Percentiles rank a stretch among this genome's conserved stretches.
These are phyloP conservation scores for Irpex sp. DNA, from an alignment of 1,284 basidiomycete genomes.

Conservation along the genomic window DNA sequence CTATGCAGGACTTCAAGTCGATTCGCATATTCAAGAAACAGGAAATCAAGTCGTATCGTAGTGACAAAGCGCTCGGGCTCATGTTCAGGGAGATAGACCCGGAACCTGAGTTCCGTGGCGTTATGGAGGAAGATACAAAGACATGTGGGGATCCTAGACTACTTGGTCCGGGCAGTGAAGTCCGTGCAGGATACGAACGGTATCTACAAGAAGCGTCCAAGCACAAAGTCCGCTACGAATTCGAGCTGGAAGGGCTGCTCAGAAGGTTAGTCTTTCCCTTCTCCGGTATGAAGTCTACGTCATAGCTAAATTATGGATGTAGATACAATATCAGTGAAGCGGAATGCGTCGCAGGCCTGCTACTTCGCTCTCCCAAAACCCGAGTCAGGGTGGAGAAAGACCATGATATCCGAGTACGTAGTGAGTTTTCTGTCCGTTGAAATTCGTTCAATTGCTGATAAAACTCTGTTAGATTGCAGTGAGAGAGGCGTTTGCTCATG, in stretches of 20 bases:
- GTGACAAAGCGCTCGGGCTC: conserved; percentile 7
- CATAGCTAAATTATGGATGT: background rate
- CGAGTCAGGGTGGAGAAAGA: conserved; percentile 11
- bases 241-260: conserved; percentile 9
- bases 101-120: conserved; percentile 6
- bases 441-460: background rate
- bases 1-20: conserved; percentile 6
- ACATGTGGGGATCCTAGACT: conserved; percentile 2
- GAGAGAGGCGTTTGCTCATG: conserved; percentile 6
- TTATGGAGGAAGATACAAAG: background rate
- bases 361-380: conserved; percentile 10
- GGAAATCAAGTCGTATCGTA: conserved; percentile 7
- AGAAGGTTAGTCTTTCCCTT: conserved; percentile 1
- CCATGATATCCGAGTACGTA: conserved; percentile 8
- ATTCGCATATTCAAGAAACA: conserved; percentile 8
- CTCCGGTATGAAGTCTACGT: conserved; percentile 1
- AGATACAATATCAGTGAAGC: conserved; percentile 12
- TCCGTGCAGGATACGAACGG: background rate
- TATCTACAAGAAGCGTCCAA: conserved; percentile 2
- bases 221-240: conserved; percentile 10
- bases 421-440: background rate
- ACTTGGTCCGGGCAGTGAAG: background rate
- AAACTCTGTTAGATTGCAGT: conserved; percentile 5
- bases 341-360: conserved; percentile 11
- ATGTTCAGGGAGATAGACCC: conserved; percentile 12